Base-by-base conservation (phyloP, 345 rosid genomes). In the Leavenworthia alabamica region DNA sequence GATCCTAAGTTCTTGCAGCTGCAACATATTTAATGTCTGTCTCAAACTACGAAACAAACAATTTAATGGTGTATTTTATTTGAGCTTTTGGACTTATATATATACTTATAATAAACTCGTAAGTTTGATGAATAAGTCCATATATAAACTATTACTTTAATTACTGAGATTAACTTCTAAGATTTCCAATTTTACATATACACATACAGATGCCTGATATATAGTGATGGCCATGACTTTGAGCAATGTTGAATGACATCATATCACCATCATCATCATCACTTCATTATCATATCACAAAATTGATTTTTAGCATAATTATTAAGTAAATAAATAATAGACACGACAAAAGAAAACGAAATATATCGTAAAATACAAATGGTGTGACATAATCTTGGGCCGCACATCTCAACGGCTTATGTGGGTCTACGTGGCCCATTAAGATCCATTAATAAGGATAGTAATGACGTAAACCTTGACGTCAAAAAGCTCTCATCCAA, bases 401-500 rank as follows among this genome's bases (percentile, higher is more conserved):
- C 39, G 72, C 66, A 59, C 66, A 68, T 59, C 53, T 61, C 64
- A 70, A 70, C 74, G 69, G 69, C 52, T 31, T 40, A 0, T 17
- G 26, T 24, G 27, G 33, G 46, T 48, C 70, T 66, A 71, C 66
- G 70, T 64, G 60, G 42, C 60, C 26, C 54, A 19, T 11, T 24
- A 4, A 16, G 46, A 56, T 56, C 46, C 39, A 26, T 42, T 1
- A 48, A 24, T 39, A 56, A n/a, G 33, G 71, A 49, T 41, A 37
- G 36, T 44, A 72, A 53, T 74, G 79, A 75, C 64, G 73, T 33
- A 39, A 64, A 36, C 1, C 1, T 32, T 47, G 67, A 27, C 80
- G 83, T 77, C 84, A 77, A 60, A n/a, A 12, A 56, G 35, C 77
- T 12, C 83, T 81, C 81, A 80, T 45, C 62, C 64, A 53, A 15